Percentiles rank a stretch among this genome's conserved stretches.
These are phyloP conservation scores for Trichoderma semiorbis DNA, from an alignment of 2,329 filamentous ascomycete species.

Conservation along the genomic window DNA sequence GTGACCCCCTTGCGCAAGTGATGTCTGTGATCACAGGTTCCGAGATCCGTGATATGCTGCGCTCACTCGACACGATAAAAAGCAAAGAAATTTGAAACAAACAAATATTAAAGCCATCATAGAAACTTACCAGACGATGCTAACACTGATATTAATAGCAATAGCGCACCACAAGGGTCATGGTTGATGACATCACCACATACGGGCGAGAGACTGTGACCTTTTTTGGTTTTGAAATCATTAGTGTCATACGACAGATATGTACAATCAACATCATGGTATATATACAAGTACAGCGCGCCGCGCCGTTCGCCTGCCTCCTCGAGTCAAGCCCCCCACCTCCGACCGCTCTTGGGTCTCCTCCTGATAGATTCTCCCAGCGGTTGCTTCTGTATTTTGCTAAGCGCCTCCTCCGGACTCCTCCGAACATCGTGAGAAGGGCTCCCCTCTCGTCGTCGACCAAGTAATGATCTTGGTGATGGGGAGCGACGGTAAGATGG, in stretches of 20 bases:
- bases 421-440: slow-evolving; percentile 35
- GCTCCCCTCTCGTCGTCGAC: slow-evolving; percentile 26
- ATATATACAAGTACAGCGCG: slow-evolving; percentile 37
- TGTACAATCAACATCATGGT: slow-evolving; percentile 36
- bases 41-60: slow-evolving; percentile 6
- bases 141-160: background rate
- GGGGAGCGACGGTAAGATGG: slow-evolving; percentile 28
- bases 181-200: slow-evolving; percentile 16
- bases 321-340: slow-evolving; percentile 39
- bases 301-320: slow-evolving; percentile 29
- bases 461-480: slow-evolving; percentile 34
- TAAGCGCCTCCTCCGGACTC: slow-evolving; percentile 45
- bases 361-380: slow-evolving; percentile 39
- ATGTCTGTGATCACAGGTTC: slow-evolving; percentile 14
- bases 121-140: background rate
- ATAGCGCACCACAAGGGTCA: background rate
- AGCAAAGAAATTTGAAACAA: background rate
- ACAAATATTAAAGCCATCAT: background rate
- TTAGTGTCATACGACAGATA: slow-evolving; percentile 37
- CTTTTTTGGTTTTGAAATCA: slow-evolving; percentile 21
- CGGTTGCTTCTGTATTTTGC: slow-evolving; percentile 46
- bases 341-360: slow-evolving; percentile 38
- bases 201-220: background rate
- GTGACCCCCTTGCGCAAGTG: slow-evolving; percentile 1
- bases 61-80: slow-evolving; percentile 1